Evolutionary conservation across 2,329 filamentous ascomycete species (phyloP).

Genomic region (Pseudogymnoascus sp.): DNA sequence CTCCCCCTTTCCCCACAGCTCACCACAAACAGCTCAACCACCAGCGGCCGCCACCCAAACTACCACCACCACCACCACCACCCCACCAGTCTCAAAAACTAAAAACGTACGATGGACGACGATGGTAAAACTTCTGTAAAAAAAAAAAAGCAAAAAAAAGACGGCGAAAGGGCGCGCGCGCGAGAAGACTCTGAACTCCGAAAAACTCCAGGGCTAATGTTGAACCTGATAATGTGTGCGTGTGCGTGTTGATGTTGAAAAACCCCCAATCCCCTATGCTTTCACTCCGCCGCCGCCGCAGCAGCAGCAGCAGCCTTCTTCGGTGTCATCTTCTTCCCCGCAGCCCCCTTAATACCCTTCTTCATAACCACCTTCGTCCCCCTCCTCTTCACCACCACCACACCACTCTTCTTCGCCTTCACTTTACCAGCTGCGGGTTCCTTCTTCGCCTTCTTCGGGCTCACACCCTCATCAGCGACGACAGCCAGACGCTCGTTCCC

Average conservation of each 20-base stretch:
- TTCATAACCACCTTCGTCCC: not conserved
- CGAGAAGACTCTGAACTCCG: no score
- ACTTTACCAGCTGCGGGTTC: no score
- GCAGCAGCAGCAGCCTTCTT: not conserved
- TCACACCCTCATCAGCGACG: not conserved
- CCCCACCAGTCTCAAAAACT: no score
- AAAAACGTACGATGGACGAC: no score
- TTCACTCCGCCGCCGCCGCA: no score
- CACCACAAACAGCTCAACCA: no score
- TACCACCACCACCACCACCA: no score
- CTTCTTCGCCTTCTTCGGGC: not conserved
- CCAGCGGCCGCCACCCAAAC: no score
- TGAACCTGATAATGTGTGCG: not conserved
- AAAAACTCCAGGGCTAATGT: conserved; percentile 7
- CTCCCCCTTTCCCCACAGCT: no score
- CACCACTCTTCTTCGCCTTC: not conserved
- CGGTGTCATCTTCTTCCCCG: not conserved
- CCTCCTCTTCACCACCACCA: not conserved
- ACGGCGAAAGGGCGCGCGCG: no score
- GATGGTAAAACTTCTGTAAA: no score
- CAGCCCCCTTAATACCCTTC: not conserved
- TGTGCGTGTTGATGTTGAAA: conserved; percentile 2
- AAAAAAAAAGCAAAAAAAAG: no score
- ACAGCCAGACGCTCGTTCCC: not conserved
- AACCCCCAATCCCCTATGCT: not conserved